These are phyloP conservation scores for Lentinus tigrinus DNA, from an alignment of 768 basidiomycete species.

Conservation along the genomic window DNA sequence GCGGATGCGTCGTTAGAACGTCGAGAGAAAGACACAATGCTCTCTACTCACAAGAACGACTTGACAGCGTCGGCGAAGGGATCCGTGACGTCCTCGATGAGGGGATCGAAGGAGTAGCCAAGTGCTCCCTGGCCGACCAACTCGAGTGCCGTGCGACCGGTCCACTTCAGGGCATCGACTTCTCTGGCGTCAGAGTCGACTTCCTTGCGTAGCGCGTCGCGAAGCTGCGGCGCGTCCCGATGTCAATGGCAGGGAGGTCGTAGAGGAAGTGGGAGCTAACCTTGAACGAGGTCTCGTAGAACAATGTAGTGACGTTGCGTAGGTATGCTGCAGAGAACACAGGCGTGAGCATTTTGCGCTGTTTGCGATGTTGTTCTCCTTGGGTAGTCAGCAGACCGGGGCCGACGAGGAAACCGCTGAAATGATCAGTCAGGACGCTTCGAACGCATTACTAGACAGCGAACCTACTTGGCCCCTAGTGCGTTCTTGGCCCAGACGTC, in stretches of 20 bases:
- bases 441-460: neutral
- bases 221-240: neutral
- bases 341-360: slow-evolving; percentile 27
- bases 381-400: slow-evolving; percentile 39
- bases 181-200: neutral
- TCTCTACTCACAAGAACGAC: slow-evolving; percentile 20
- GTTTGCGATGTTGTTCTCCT: slow-evolving; percentile 16
- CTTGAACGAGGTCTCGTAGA: slow-evolving; percentile 4
- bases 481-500: slow-evolving; percentile 44
- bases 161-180: slow-evolving; percentile 21
- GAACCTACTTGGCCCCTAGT: slow-evolving; percentile 41
- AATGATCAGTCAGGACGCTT: neutral
- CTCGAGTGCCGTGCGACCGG: slow-evolving; percentile 23
- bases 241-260: neutral
- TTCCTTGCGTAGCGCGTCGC: neutral
- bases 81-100: slow-evolving; percentile 30
- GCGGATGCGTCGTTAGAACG: neutral
- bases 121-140: slow-evolving; percentile 47
- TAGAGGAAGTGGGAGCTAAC: neutral
- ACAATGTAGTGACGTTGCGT: slow-evolving; percentile 7
- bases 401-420: slow-evolving; percentile 41
- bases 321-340: slow-evolving; percentile 18
- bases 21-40: neutral
- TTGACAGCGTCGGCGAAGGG: neutral
- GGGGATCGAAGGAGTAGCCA: slow-evolving; percentile 34